phyloP scores from a whole-genome alignment of 352 stramenopile genomes.

The Phytophthora pini region DNA sequence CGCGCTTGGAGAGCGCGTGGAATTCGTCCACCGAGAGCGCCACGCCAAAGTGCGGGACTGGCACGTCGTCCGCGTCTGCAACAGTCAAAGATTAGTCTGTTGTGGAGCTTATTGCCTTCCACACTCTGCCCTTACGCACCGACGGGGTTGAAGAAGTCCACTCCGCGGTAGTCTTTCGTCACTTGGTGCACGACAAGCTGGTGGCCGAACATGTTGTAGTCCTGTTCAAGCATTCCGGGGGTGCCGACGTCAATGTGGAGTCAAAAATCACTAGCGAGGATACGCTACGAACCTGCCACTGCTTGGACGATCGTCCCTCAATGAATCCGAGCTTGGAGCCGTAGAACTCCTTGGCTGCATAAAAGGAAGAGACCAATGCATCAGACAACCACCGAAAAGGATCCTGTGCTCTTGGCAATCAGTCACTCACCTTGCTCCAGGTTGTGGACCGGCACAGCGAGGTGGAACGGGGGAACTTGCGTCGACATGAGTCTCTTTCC shows the following conservation, averaged over 20 bases:
- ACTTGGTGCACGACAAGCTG: constrained; percentile 93
- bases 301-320: constrained; percentile 91
- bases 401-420: constrained; percentile 5
- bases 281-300: constrained; percentile 87
- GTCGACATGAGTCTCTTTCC: constrained; percentile 38
- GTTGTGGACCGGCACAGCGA: constrained; percentile 96
- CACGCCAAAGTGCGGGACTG: constrained; percentile 96
- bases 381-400: not conserved
- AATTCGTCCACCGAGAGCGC: constrained; percentile 94
- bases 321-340: constrained; percentile 90
- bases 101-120: not conserved
- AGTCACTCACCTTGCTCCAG: constrained; percentile 65
- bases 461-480: constrained; percentile 81
- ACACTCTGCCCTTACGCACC: constrained; percentile 41
- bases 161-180: constrained; percentile 90
- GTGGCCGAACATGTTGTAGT: constrained; percentile 92
- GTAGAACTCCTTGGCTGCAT: constrained; percentile 93
- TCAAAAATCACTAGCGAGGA: not conserved
- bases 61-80: constrained; percentile 96
- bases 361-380: not conserved
- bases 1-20: constrained; percentile 85
- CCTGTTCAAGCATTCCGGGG: constrained; percentile 61
- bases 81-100: constrained; percentile 1
- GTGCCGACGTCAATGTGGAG: constrained; percentile 6
- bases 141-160: constrained; percentile 97